Evolutionary conservation across 306 rosid species (phyloP).

Genomic region (Medicago lupulina): DNA sequence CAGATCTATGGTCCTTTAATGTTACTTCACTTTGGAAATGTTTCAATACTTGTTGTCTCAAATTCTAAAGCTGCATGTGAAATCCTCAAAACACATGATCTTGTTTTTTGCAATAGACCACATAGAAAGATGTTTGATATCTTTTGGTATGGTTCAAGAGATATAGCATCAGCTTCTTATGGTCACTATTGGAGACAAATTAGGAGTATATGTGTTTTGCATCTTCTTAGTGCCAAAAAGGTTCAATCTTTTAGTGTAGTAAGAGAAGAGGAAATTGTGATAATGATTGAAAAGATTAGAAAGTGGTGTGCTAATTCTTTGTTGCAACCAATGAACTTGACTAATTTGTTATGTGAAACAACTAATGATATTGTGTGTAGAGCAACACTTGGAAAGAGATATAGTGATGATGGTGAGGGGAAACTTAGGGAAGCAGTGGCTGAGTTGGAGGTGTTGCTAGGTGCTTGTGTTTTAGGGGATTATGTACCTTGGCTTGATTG

Average conservation of each 20-base stretch:
- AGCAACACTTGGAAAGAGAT: constrained; percentile 12
- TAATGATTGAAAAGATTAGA: constrained; percentile 38
- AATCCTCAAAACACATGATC: constrained; percentile 13
- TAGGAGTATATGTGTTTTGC: constrained; percentile 26
- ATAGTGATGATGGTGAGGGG: background rate
- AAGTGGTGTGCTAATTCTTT: background rate
- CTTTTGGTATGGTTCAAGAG: constrained; percentile 34
- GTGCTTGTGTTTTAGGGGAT: background rate
- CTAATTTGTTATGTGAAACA: background rate
- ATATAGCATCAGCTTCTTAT: constrained; percentile 14
- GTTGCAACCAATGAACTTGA: constrained; percentile 11
- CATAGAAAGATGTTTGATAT: constrained; percentile 36
- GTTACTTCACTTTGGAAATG: constrained; percentile 3
- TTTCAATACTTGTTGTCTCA: background rate
- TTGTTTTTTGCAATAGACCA: constrained; percentile 22
- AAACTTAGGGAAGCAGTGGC: background rate
- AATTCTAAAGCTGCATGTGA: background rate
- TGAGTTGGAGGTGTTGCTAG: background rate
- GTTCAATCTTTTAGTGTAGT: constrained; percentile 29
- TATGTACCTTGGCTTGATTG: constrained; percentile 11
- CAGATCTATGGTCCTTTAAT: background rate
- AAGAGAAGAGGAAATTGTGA: constrained; percentile 36
- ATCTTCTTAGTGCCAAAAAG: constrained; percentile 34
- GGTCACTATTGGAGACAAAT: constrained; percentile 38
- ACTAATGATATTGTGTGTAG: constrained; percentile 32